phyloP scores from a whole-genome alignment of 176 grass and related monocot species.

The Carex myosuroides region DNA sequence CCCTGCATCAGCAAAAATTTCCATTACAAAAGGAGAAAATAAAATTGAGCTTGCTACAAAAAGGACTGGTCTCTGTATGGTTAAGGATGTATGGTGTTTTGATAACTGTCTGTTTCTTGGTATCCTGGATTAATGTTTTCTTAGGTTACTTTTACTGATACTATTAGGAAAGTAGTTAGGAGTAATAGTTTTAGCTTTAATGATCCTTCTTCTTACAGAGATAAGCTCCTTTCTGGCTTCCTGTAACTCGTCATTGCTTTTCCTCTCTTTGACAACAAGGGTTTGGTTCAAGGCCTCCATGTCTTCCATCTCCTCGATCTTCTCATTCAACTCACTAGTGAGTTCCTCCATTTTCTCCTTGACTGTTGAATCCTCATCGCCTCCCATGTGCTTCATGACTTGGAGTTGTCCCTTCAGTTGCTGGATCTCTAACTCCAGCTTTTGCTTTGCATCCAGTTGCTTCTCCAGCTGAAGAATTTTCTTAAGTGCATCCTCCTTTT shows the following conservation, averaged over 20 bases:
- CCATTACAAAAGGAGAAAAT: neutral
- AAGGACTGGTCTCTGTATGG: neutral
- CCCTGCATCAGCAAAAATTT: constrained; percentile 33
- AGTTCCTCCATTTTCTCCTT: constrained; percentile 33
- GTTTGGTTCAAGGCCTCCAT: constrained; percentile 44
- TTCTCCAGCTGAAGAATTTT: constrained; percentile 48
- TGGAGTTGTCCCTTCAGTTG: constrained; percentile 36
- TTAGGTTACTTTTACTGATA: too few relatives aligned
- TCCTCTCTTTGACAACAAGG: constrained; percentile 39
- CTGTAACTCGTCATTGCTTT: constrained; percentile 59
- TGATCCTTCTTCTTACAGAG: neutral
- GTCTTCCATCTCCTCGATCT: constrained; percentile 46
- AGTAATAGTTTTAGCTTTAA: too few relatives aligned
- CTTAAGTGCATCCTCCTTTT: constrained; percentile 37
- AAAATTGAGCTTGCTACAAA: neutral
- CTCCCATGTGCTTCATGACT: constrained; percentile 46
- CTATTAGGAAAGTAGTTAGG: too few relatives aligned
- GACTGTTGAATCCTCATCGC: constrained; percentile 29
- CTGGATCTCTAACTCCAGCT: constrained; percentile 57
- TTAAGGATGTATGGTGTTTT: too few relatives aligned
- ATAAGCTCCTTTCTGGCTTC: constrained; percentile 40
- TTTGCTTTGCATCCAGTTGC: constrained; percentile 50
- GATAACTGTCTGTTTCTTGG: too few relatives aligned
- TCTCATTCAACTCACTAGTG: constrained; percentile 38
- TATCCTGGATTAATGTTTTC: too few relatives aligned